phyloP scores from a whole-genome alignment of 371 early-diverging fungal species.

The Conidiobolus incongruus region DNA sequence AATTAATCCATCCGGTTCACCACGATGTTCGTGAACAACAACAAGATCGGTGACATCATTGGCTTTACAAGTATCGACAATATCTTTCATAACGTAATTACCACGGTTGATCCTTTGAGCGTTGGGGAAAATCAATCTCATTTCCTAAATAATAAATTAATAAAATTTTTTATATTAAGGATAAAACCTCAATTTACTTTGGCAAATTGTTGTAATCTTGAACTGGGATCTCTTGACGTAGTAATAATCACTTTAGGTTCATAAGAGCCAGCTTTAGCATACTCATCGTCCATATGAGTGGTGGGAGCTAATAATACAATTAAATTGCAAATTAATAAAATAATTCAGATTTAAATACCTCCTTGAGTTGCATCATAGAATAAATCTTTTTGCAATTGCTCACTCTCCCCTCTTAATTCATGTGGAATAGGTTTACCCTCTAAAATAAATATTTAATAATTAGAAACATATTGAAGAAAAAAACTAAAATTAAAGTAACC shows the following conservation, averaged over 20 bases:
- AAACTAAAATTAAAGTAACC: conserved; percentile 15
- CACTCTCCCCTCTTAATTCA: not conserved
- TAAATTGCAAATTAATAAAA: not conserved
- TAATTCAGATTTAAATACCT: not conserved
- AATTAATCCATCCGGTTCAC: conserved; percentile 91
- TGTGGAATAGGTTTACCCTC: conserved; percentile 3
- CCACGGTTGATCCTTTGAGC: conserved; percentile 96
- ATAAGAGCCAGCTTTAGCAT: conserved; percentile 71
- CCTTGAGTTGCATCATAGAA: conserved; percentile 1
- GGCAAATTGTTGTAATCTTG: conserved; percentile 83
- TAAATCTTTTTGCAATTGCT: not conserved
- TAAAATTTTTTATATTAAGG: no score
- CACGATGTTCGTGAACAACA: conserved; percentile 92
- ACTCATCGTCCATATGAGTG: conserved; percentile 89
- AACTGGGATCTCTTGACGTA: conserved; percentile 91
- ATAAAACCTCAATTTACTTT: no score
- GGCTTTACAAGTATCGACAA: conserved; percentile 81
- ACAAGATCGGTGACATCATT: conserved; percentile 94
- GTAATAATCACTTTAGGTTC: conserved; percentile 96
- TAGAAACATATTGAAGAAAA: not conserved
- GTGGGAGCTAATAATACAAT: conserved; percentile 23
- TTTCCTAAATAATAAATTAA: conserved; percentile 31
- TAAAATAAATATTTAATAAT: not conserved
- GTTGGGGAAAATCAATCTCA: conserved; percentile 91
- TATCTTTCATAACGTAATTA: conserved; percentile 84